Percentiles rank a stretch among this genome's conserved stretches.
These are phyloP conservation scores for Skeletonema menzelii DNA, from an alignment of 108 stramenopile genomes.

Conservation along the genomic window DNA sequence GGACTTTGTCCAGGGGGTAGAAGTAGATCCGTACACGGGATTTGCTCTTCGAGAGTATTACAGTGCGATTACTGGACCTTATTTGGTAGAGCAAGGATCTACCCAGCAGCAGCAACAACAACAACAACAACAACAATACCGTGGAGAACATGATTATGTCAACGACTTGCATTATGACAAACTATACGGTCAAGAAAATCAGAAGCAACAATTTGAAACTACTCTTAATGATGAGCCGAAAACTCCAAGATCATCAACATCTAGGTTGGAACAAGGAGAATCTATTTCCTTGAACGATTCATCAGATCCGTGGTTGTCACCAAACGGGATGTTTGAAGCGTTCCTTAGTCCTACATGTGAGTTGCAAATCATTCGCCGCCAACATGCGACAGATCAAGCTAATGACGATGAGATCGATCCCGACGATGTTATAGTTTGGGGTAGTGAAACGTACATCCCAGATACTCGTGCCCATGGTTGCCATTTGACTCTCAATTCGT, in stretches of 20 bases:
- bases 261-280: constrained; percentile 39
- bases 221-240: constrained; percentile 13
- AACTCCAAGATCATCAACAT: constrained; percentile 38
- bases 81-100: constrained; percentile 68
- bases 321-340: constrained; percentile 63
- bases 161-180: neutral
- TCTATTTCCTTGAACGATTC: constrained; percentile 25
- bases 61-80: constrained; percentile 62
- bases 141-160: too few relatives aligned
- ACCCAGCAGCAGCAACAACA: constrained; percentile 5
- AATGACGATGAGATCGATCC: constrained; percentile 14
- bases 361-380: constrained; percentile 39
- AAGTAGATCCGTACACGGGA: constrained; percentile 54
- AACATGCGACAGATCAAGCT: neutral
- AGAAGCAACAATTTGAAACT: constrained; percentile 10
- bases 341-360: constrained; percentile 64
- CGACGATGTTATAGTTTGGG: constrained; percentile 47
- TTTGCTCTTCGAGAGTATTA: constrained; percentile 42
- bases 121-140: neutral
- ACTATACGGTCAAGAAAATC: neutral
- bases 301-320: constrained; percentile 48
- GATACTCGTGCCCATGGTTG: constrained; percentile 42
- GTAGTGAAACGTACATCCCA: constrained; percentile 51
- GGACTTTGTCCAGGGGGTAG: constrained; percentile 58
- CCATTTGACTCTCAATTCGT: constrained; percentile 44